These are phyloP conservation scores for Millerozyma miso DNA, from an alignment of 805 yeast species.

Conservation along the genomic window DNA sequence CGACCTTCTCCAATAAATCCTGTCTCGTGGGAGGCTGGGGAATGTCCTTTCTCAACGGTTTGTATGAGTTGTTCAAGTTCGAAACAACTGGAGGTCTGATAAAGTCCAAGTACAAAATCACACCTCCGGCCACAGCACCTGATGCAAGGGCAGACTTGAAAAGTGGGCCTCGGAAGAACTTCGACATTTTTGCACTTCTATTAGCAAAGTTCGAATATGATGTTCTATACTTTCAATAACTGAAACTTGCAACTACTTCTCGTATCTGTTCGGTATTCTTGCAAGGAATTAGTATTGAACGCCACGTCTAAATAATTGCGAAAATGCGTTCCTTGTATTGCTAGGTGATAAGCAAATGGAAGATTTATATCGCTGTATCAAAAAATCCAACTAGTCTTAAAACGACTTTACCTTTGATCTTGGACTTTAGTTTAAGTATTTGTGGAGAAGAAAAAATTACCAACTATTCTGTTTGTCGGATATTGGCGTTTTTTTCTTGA, in stretches of 20 bases:
- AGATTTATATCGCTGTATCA: too few relatives aligned
- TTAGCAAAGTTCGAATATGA: background rate
- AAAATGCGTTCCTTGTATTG: background rate
- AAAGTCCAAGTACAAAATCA: slow-evolving; percentile 39
- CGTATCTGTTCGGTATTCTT: background rate
- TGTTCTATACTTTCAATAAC: background rate
- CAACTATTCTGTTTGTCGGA: background rate
- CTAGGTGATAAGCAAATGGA: too few relatives aligned
- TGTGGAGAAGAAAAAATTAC: background rate
- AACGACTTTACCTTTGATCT: too few relatives aligned
- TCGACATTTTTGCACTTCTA: slow-evolving; percentile 10
- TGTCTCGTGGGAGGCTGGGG: slow-evolving; percentile 55
- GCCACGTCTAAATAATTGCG: too few relatives aligned
- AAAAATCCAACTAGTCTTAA: too few relatives aligned
- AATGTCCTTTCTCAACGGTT: slow-evolving; percentile 42
- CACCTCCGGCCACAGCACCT: slow-evolving; percentile 31
- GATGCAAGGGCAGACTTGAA: slow-evolving; percentile 30
- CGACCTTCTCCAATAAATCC: slow-evolving; percentile 47
- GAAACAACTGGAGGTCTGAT: slow-evolving; percentile 30
- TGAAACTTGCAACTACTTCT: background rate
- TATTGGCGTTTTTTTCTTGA: background rate
- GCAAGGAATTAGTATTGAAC: too few relatives aligned
- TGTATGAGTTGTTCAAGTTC: slow-evolving; percentile 23
- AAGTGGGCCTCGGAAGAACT: slow-evolving; percentile 19
- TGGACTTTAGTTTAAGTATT: too few relatives aligned